phyloP scores from a whole-genome alignment of 768 basidiomycete species.

The Butyriboletus loyo region DNA sequence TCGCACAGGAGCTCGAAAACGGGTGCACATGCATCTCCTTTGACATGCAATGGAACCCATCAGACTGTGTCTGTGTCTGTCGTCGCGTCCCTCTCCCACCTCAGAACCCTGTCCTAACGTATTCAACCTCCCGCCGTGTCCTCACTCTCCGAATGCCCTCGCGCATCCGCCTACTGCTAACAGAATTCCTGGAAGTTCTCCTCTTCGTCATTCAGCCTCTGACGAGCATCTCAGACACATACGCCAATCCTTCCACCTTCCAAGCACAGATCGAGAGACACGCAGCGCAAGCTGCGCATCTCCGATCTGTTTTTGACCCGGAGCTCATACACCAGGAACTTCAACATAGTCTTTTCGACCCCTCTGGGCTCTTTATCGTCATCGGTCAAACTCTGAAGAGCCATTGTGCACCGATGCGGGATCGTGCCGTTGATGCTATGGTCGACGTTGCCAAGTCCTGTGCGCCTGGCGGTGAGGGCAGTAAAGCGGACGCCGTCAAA shows the following conservation, averaged over 20 bases:
- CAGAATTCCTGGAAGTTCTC: conserved; percentile 78
- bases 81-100: conserved; percentile 41
- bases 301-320: conserved; percentile 78
- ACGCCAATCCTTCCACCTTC: conserved; percentile 56
- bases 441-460: conserved; percentile 63
- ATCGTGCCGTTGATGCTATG: conserved; percentile 80
- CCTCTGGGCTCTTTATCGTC: conserved; percentile 70
- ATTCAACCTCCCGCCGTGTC: conserved; percentile 41
- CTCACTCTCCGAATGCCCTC: conserved; percentile 69
- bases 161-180: conserved; percentile 64
- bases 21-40: conserved; percentile 86
- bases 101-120: conserved; percentile 41
- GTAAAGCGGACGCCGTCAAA: conserved; percentile 60
- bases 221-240: conserved; percentile 56
- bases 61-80: conserved; percentile 55
- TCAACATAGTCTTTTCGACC: conserved; percentile 71
- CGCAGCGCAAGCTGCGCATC: conserved; percentile 59
- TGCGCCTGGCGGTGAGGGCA: conserved; percentile 51
- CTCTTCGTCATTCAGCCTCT: conserved; percentile 82
- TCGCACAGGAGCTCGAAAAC: conserved; percentile 70
- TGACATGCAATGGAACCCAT: conserved; percentile 55
- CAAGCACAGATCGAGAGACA: conserved; percentile 61
- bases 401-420: conserved; percentile 93
- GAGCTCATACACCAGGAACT: conserved; percentile 81
- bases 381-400: conserved; percentile 82